Base-by-base conservation (phyloP, 2,329 filamentous ascomycete species). In the Xylaria sp. region DNA sequence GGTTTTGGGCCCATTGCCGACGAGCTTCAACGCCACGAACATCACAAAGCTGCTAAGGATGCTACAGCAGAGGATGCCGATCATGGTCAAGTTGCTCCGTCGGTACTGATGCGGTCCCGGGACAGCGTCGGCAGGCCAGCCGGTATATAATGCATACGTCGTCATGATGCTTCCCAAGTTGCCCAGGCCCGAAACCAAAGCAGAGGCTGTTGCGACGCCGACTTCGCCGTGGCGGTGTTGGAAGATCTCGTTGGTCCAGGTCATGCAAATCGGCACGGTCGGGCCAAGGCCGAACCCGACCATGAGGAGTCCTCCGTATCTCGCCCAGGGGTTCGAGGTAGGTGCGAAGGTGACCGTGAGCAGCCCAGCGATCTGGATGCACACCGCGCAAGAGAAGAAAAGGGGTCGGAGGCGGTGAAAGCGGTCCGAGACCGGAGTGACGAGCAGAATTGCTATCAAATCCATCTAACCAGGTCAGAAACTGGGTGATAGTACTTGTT, bases 261-360 rank as follows among this genome's bases (percentile, higher is more conserved):
- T 88, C 92, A 96, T 96, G 71, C 90, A 93, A 66, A 93, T 93
- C 9, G 92, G 92, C 1, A 96, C 91, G 0, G 92, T 96, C 2
- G 92, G 92, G 1, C 92, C 92, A 1, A 96, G 85, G 0, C 92
- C 92, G 66, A 96, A 96, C 4, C 92, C 92, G 34, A 96, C 88
- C 74, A 96, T 87, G 46, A 96, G 76, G n/a, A 96, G 83, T 3
- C 92, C 92, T 44, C 89, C 90, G 69, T 96, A 96, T 39, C 91
- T 85, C 1, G 90, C 87, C 91, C 91, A 96, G 37, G 87, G 85
- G 63, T 86, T 85, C 34, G 75, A 67, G 4, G 80, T 74, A 2
- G 82, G 81, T 4, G 89, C 87, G 69, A 92, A 91, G 0, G 90
- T 95, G 29, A 88, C 89, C 4, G 88, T 80, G 8, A 96, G 81